Base-by-base conservation (phyloP, 2,329 filamentous ascomycete genomes). In the Fusarium papillatum region DNA sequence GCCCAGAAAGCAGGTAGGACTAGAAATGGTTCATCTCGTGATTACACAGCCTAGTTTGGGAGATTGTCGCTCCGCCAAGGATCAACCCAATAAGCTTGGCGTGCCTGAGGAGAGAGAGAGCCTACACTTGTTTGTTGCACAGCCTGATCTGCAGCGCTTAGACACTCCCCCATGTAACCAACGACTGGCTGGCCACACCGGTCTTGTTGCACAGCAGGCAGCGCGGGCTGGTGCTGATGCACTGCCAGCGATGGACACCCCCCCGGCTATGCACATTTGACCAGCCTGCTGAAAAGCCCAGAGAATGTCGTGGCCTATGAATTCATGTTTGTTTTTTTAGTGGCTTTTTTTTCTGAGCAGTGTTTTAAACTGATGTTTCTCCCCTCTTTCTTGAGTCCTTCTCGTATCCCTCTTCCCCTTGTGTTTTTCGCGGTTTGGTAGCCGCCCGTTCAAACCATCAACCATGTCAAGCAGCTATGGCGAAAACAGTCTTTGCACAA, bases 401-500 rank as follows among this genome's bases (percentile, higher is more conserved):
- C 13, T 55, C 50, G 29, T 55, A 34, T 55, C 50, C 50, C 26
- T 31, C 5, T 5, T 55, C 11, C 10, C 9, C 2, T 55, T 8
- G 17, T 55, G 50, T 55, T 55, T 55, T 55, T 55, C 26, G 17
- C 46, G 46, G 46, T 34, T 55, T 31, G 17, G 24, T 29, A 29
- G 46, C 24, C 46, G 46, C 19, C 31, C 1, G 31, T 34, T 34
- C 31, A 34, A 34, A 55, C 11, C 17, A n/a, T 36, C 63, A 22
- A 19, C 1, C 24, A 69, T 69, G 64, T n/a, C 41, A 3, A 29
- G 26, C 8, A 70, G 16, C 24, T 29, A 43, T 55, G 55, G 4
- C 11, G 38, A 61, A 36, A 65, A 11, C 57, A 26, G 59, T n/a
- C 65, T 76, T 6, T 76, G 70, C 43, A 73, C 70, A 46, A 82